These are phyloP conservation scores for Mycena belliarum DNA, from an alignment of 768 basidiomycete genomes.

Conservation along the genomic window DNA sequence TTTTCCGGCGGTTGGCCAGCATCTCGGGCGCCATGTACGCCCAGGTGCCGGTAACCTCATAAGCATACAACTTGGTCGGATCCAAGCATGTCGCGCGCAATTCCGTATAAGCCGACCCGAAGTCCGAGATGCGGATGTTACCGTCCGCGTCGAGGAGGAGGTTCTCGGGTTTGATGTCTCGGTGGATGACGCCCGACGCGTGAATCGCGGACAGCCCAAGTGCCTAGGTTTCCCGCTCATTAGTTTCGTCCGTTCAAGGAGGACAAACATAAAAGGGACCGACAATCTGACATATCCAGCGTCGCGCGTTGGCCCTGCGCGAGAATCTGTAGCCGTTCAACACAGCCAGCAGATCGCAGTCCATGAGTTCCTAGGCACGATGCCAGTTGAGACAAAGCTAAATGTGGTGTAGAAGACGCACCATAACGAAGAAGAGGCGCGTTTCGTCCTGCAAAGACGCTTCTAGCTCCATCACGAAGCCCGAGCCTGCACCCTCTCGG, in stretches of 20 bases:
- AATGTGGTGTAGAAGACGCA: constrained; percentile 19
- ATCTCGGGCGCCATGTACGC: constrained; percentile 45
- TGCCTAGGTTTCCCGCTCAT: constrained; percentile 27
- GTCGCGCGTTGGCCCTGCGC: constrained; percentile 30
- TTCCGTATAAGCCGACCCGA: constrained; percentile 36
- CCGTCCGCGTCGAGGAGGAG: constrained; percentile 52
- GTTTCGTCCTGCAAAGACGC: constrained; percentile 34
- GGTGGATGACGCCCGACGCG: constrained; percentile 62
- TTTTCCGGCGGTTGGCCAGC: constrained; percentile 26
- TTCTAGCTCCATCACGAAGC: constrained; percentile 41
- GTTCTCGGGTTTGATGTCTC: constrained; percentile 72
- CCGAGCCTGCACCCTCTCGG: constrained; percentile 24
- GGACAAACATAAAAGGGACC: not conserved
- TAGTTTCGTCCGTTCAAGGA: not conserved
- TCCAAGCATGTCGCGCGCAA: constrained; percentile 14
- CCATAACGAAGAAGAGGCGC: constrained; percentile 41
- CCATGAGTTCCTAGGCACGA: constrained; percentile 39
- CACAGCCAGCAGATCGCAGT: constrained; percentile 35
- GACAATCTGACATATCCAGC: constrained; percentile 45
- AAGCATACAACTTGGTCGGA: constrained; percentile 18
- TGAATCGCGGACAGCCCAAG: constrained; percentile 50
- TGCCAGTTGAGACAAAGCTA: not conserved
- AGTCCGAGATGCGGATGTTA: constrained; percentile 44
- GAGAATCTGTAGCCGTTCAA: constrained; percentile 26
- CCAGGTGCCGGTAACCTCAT: constrained; percentile 34